phyloP scores from a whole-genome alignment of 192 early-diverging fungal genomes.

The Podila clonocystis region DNA sequence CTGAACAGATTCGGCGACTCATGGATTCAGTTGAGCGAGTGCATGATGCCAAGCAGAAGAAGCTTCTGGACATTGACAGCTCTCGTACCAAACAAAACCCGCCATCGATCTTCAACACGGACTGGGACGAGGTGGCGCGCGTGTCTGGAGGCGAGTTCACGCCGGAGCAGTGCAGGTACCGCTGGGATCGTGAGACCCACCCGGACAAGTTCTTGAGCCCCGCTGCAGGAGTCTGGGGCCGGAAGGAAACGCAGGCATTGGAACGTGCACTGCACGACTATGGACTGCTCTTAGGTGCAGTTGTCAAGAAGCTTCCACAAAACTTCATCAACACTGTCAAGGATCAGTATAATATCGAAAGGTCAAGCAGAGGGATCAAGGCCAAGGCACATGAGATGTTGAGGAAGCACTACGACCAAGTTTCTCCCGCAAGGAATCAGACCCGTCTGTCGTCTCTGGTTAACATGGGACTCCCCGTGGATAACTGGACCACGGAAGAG shows the following conservation, averaged over 20 bases:
- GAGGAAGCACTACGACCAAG: background rate
- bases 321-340: background rate
- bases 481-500: background rate
- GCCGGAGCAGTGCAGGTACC: background rate
- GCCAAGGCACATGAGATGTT: background rate
- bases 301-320: background rate
- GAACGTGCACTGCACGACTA: background rate
- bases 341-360: background rate
- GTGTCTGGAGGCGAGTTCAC: background rate
- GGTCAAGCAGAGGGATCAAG: background rate
- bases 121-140: background rate
- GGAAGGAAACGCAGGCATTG: background rate
- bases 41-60: background rate
- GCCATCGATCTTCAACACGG: background rate
- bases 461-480: background rate
- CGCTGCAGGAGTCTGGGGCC: background rate
- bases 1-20: background rate
- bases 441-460: too few species aligned
- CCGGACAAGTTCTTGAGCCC: background rate
- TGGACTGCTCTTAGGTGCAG: background rate
- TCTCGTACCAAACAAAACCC: background rate
- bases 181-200: background rate
- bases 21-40: background rate
- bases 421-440: too few species aligned
- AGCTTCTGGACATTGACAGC: background rate